A percentile compares a stretch with the other conserved stretches of the same genome.
Conservation (phyloP, 2,329 filamentous ascomycete genomes). For the Alternaria rosae region DNA sequence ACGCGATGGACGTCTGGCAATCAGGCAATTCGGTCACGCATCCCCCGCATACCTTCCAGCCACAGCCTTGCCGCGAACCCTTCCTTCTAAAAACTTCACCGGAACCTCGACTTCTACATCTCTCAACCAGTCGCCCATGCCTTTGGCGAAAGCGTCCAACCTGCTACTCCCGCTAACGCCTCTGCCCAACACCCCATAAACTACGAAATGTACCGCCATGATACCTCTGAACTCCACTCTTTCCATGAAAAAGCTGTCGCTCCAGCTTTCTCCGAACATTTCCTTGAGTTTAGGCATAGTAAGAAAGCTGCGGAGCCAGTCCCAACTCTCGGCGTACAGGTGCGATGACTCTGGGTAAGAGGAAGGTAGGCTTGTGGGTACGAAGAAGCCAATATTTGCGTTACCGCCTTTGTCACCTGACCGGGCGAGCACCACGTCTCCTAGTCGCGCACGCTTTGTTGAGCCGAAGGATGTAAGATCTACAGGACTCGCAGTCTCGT, state of each 20-base stretch:
- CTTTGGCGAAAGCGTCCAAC: slow-evolving; percentile 62
- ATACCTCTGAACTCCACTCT: slow-evolving; percentile 44
- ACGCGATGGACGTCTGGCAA: not conserved
- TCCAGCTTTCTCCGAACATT: slow-evolving; percentile 39
- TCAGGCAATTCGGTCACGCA: not conserved
- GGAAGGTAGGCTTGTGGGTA: slow-evolving; percentile 41
- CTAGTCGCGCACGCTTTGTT: slow-evolving; percentile 40
- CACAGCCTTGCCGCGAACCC: slow-evolving; percentile 7
- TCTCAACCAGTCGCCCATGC: slow-evolving; percentile 61
- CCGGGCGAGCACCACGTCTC: slow-evolving; percentile 55
- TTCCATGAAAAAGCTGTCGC: slow-evolving; percentile 31
- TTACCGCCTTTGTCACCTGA: slow-evolving; percentile 51
- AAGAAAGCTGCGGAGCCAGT: slow-evolving; percentile 42
- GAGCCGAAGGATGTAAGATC: slow-evolving; percentile 31
- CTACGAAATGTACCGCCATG: slow-evolving; percentile 46
- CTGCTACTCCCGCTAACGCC: slow-evolving; percentile 58
- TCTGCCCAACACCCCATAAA: slow-evolving; percentile 48
- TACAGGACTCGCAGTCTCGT: slow-evolving; percentile 46
- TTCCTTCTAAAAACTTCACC: slow-evolving; percentile 35
- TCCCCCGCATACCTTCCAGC: slow-evolving; percentile 11
- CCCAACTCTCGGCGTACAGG: slow-evolving; percentile 37
- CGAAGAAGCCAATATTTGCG: slow-evolving; percentile 48
- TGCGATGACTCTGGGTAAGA: slow-evolving; percentile 28
- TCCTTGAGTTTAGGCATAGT: slow-evolving; percentile 36
- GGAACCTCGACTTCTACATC: slow-evolving; percentile 55